Base-by-base conservation (phyloP, 2,329 filamentous ascomycete species). In the Dothideomycetidae sp. region DNA sequence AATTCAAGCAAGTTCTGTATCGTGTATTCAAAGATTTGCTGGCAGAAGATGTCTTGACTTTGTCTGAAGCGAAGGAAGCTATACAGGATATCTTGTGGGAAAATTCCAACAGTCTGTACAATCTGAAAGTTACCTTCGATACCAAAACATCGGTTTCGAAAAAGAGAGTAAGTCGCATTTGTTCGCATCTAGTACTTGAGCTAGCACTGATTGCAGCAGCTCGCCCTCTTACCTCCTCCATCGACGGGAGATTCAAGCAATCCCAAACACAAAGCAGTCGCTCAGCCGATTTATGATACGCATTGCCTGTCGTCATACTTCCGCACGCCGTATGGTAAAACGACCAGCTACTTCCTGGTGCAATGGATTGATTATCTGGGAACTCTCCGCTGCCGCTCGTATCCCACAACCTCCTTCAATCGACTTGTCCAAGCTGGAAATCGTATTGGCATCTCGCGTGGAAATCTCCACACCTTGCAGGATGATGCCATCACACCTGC, bases 311-410 rank as follows among this genome's bases (percentile, higher is more conserved):
- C 53, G 62, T 39, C 45, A 53, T 13, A 15, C 19, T 21, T 38
- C 13, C 28, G 33, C 16, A 38, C 36, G 11, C 29, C 29, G 3
- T 38, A 38, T 33, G 36, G 36, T 5, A 29, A 31, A n/a, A 32
- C 29, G 2, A 38, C 36, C 9, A 38, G n/a, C 14, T 33, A 32
- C 18, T 38, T 92, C 12, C 75, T 81, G 43, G 61, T 88, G 10
- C 78, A 80, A 54, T 92, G 79, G 74, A 62, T 80, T 15, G 83
- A 92, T 55, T 78, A 81, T 54, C 83, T 81, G n/a, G 73, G 73
- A 2, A 78, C 70, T 2, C 54, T 75, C 1, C 70, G 80, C 11
- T 67, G 73, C 45, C 71, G 81, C 3, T 70, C 83, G 44, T 58
- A 90, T 2, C 81, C 82, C 0, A 66, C 80, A 30, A 50, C 51